Percentiles rank a stretch among this genome's conserved stretches.
These are phyloP conservation scores for Parietaria judaica DNA, from an alignment of 306 rosid species.

Conservation along the genomic window DNA sequence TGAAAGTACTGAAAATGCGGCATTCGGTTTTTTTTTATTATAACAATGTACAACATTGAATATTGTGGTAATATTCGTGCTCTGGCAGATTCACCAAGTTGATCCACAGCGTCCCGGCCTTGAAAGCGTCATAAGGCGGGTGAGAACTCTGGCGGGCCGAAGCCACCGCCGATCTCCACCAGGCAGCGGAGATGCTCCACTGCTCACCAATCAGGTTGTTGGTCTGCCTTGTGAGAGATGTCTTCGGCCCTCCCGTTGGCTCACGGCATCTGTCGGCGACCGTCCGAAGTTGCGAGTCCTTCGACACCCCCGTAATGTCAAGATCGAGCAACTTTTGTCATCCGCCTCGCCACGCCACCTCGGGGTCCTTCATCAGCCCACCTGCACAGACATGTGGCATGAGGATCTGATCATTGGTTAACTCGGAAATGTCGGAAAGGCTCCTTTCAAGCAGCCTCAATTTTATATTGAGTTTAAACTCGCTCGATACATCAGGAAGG, in stretches of 20 bases:
- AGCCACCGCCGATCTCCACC: conserved; percentile 32
- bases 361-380: conserved; percentile 46
- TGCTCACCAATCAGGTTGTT: conserved; percentile 34
- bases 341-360: conserved; percentile 44
- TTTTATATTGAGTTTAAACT: neutral
- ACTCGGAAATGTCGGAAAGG: too few relatives aligned
- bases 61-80: too few relatives aligned
- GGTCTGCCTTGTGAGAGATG: conserved; percentile 42
- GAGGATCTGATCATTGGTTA: too few relatives aligned
- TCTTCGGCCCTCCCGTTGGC: conserved; percentile 20
- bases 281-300: conserved; percentile 73
- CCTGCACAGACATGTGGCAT: too few relatives aligned
- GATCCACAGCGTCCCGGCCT: conserved; percentile 31
- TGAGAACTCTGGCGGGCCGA: conserved; percentile 44
- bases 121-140: conserved; percentile 48
- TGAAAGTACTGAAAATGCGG: too few relatives aligned
- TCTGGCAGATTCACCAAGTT: conserved; percentile 40
- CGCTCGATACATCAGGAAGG: too few relatives aligned
- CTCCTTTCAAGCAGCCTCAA: too few relatives aligned
- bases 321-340: conserved; percentile 67
- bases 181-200: conserved; percentile 49
- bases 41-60: too few relatives aligned
- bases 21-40: too few relatives aligned
- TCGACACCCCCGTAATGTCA: conserved; percentile 77
- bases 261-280: conserved; percentile 41